phyloP scores from a whole-genome alignment of 2,329 filamentous ascomycete genomes.

The Escovopsis sp. region DNA sequence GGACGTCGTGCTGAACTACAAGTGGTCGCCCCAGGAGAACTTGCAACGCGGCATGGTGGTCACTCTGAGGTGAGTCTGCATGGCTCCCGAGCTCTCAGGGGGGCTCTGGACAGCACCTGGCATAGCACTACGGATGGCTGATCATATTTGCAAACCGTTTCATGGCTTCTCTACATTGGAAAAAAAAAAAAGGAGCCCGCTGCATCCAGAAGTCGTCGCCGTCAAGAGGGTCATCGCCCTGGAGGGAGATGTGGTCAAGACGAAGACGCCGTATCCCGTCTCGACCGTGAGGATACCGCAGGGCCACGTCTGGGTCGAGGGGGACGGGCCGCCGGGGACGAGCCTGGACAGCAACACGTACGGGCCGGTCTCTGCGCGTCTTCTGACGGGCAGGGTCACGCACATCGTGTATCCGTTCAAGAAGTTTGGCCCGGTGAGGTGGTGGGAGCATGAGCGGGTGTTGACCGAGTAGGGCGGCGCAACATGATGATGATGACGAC shows the following conservation, averaged over 20 bases:
- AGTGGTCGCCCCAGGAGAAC: constrained; percentile 40
- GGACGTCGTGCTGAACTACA: constrained; percentile 45
- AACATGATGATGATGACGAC: too few species aligned
- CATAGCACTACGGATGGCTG: too few species aligned
- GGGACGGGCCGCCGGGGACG: constrained; percentile 58
- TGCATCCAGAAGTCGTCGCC: constrained; percentile 50
- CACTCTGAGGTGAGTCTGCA: constrained; percentile 42
- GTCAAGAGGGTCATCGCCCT: constrained; percentile 77
- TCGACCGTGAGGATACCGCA: constrained; percentile 51
- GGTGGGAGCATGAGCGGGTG: constrained; percentile 35
- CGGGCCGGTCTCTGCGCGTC: constrained; percentile 61
- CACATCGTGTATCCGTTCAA: constrained; percentile 56
- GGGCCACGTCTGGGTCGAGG: constrained; percentile 91
- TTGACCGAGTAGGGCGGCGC: constrained; percentile 6
- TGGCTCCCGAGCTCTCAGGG: too few species aligned
- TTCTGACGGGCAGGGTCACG: constrained; percentile 63
- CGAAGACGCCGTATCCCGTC: constrained; percentile 44
- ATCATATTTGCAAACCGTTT: too few species aligned
- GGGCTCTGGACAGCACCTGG: background rate
- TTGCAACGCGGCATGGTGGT: constrained; percentile 62
- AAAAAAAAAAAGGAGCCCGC: constrained; percentile 44
- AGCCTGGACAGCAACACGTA: constrained; percentile 81
- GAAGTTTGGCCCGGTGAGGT: constrained; percentile 41
- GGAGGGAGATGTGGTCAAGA: constrained; percentile 62
- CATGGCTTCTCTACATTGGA: background rate